Percentiles rank a stretch among this genome's conserved stretches.
These are phyloP conservation scores for Phytopythium ostracodes DNA, from an alignment of 352 stramenopile species.

Conservation along the genomic window DNA sequence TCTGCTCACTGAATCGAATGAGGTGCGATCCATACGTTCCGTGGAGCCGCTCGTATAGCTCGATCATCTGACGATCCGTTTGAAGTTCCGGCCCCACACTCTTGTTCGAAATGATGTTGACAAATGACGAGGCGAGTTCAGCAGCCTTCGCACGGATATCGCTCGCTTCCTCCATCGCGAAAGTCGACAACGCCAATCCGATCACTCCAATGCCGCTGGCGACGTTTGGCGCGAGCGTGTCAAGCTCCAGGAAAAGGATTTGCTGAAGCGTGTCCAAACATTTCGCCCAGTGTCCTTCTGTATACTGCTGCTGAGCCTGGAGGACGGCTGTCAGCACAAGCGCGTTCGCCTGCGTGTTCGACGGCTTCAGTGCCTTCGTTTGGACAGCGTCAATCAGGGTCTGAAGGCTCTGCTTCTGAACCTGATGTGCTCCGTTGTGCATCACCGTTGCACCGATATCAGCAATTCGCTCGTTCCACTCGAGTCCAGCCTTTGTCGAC, in stretches of 20 bases:
- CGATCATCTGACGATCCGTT: conserved; percentile 25
- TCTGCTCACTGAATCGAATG: not conserved
- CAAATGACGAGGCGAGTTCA: conserved; percentile 3
- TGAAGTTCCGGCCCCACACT: not conserved
- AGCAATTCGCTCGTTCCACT: conserved; percentile 40
- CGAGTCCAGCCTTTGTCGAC: conserved; percentile 9
- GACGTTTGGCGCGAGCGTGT: conserved; percentile 13
- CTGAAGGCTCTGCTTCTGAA: conserved; percentile 8
- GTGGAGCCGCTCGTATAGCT: conserved; percentile 33
- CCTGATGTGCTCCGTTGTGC: not conserved
- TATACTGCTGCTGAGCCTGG: conserved; percentile 22
- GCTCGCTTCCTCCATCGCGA: conserved; percentile 14
- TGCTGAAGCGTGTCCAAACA: conserved; percentile 21
- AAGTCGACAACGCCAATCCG: conserved; percentile 33
- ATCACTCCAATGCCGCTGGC: conserved; percentile 23
- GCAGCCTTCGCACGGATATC: conserved; percentile 4
- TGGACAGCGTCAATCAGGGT: not conserved
- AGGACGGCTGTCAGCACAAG: conserved; percentile 19
- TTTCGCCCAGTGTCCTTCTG: conserved; percentile 18
- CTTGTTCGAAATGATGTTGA: not conserved
- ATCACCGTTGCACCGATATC: conserved; percentile 12
- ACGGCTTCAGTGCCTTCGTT: conserved; percentile 10
- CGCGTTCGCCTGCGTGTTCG: not conserved
- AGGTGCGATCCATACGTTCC: conserved; percentile 5
- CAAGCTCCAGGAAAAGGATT: conserved; percentile 11